phyloP scores from a whole-genome alignment of 306 rosid species.

The Corylus americana region DNA sequence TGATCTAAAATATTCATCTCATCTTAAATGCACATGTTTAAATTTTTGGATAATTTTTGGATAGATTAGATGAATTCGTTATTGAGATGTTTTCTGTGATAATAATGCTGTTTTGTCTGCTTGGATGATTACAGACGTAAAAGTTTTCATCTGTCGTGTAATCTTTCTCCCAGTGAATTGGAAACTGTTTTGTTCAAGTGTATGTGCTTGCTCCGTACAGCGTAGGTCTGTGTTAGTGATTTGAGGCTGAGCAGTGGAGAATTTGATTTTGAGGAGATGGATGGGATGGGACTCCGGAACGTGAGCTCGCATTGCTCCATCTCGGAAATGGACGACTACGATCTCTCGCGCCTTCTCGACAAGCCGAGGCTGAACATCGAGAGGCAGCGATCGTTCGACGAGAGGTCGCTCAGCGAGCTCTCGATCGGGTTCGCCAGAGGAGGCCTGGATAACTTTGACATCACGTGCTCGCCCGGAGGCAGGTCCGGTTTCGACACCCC shows the following conservation, averaged over 20 bases:
- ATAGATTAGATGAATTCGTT: too few species aligned
- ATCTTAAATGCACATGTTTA: too few species aligned
- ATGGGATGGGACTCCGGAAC: conserved; percentile 66
- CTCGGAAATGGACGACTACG: conserved; percentile 76
- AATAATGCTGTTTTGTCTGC: too few species aligned
- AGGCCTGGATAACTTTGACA: conserved; percentile 64
- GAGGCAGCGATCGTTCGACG: conserved; percentile 90
- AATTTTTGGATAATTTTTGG: too few species aligned
- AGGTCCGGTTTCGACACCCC: conserved; percentile 85
- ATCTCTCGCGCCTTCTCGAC: conserved; percentile 69
- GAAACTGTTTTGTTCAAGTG: conserved; percentile 20
- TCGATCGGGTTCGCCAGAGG: conserved; percentile 57
- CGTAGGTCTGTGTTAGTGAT: conserved; percentile 26
- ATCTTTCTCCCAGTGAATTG: neutral
- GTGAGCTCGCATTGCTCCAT: conserved; percentile 74
- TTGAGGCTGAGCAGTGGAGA: conserved; percentile 17
- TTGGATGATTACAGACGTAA: too few species aligned
- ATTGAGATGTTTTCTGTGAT: too few species aligned
- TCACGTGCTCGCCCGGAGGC: conserved; percentile 64
- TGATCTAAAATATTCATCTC: too few species aligned
- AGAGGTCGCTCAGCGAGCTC: conserved; percentile 87
- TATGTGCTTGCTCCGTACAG: conserved; percentile 6
- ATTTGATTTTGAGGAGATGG: conserved; percentile 48
- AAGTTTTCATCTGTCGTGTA: neutral
- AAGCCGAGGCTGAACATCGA: conserved; percentile 75